Percentiles rank a stretch among this genome's conserved stretches.
phyloP scores from a whole-genome alignment of 495 filamentous ascomycete species.

The Extremus antarcticus region DNA sequence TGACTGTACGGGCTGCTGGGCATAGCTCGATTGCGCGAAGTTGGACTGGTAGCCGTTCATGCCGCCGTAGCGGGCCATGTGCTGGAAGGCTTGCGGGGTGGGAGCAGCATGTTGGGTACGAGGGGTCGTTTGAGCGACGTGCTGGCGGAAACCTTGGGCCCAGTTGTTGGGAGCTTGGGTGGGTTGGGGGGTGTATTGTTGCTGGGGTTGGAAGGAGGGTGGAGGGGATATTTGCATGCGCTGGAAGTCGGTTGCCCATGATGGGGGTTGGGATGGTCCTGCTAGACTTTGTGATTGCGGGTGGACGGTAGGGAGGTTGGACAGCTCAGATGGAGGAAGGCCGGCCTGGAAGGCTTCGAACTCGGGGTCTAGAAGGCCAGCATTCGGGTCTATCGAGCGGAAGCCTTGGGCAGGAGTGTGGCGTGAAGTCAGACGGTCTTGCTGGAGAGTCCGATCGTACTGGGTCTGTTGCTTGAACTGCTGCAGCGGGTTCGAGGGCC shows the following conservation, averaged over 20 bases:
- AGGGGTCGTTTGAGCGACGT: conserved; percentile 4
- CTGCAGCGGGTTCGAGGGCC: conserved; percentile 80
- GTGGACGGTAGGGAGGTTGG: conserved; percentile 18
- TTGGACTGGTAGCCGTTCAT: conserved; percentile 13
- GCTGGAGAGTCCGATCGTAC: conserved; percentile 70
- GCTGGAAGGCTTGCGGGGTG: conserved; percentile 20
- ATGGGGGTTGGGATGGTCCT: conserved; percentile 11
- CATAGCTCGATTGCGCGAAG: conserved; percentile 2
- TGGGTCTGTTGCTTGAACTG: conserved; percentile 72
- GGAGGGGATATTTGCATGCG: conserved; percentile 23
- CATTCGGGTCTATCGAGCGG: conserved; percentile 35
- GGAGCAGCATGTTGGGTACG: conserved; percentile 1
- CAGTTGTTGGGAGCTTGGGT: conserved; percentile 1
- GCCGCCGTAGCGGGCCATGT: conserved; percentile 26
- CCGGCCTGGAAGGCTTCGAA: conserved; percentile 63
- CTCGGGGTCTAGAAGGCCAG: conserved; percentile 52
- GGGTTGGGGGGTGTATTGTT: background rate
- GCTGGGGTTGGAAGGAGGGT: conserved; percentile 7
- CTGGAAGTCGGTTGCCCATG: conserved; percentile 35
- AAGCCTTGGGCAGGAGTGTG: conserved; percentile 43
- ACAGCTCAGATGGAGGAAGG: conserved; percentile 24
- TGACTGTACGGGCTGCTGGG: background rate
- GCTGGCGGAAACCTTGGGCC: conserved; percentile 19
- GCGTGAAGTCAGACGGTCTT: conserved; percentile 56
- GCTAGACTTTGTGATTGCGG: conserved; percentile 15